Evolutionary conservation across 2,329 filamentous ascomycete species (phyloP).

Genomic region (Colletotrichum filicis): DNA sequence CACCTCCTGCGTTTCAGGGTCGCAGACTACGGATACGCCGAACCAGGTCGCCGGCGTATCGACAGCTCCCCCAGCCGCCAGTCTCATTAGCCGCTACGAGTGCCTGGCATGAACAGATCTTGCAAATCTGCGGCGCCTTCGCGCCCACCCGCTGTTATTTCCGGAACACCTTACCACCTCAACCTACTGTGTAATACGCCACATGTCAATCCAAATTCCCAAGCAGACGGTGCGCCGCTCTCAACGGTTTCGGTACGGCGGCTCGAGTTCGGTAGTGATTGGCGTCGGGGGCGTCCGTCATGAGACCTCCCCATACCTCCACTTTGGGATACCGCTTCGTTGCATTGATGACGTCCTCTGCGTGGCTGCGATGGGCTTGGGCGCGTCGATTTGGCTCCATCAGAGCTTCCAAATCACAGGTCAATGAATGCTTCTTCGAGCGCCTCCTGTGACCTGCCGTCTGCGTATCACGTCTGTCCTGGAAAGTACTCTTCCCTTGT

Average conservation of each 20-base stretch:
- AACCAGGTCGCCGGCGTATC: not conserved
- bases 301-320: not conserved
- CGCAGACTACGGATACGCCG: constrained; percentile 8
- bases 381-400: not conserved
- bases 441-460: not conserved
- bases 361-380: not conserved
- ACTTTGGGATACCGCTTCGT: not conserved
- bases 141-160: constrained; percentile 21
- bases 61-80: not conserved
- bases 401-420: not conserved
- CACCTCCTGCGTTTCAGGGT: constrained; percentile 14
- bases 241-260: constrained; percentile 18
- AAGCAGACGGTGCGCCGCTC: not conserved
- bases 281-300: constrained; percentile 1
- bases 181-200: not conserved
- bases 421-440: not conserved
- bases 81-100: constrained; percentile 4
- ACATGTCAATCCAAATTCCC: constrained; percentile 3
- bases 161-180: not conserved
- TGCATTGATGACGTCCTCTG: constrained; percentile 11
- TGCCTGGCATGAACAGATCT: not conserved
- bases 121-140: not conserved
- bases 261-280: constrained; percentile 2
- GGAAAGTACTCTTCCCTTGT: not conserved
- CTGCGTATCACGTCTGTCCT: too few species aligned